Evolutionary conservation across 805 yeast species (phyloP).

Genomic region (Cyberlindnera mrakii): DNA sequence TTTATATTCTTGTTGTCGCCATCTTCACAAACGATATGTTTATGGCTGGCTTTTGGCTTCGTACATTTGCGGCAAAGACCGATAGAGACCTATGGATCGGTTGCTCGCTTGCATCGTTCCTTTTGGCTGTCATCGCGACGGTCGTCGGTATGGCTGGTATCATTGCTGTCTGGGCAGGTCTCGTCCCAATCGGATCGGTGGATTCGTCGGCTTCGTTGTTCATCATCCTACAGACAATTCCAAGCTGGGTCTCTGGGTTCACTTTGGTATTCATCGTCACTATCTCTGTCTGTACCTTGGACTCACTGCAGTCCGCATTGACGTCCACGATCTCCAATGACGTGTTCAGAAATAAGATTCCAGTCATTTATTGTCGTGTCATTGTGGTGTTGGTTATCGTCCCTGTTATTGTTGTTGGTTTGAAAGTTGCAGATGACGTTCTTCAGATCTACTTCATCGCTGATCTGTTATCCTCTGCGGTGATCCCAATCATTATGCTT

Average conservation of each 20-base stretch:
- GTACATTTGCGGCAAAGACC: slow-evolving; percentile 84
- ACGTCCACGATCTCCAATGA: slow-evolving; percentile 88
- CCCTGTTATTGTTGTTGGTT: slow-evolving; percentile 83
- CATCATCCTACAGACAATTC: slow-evolving; percentile 63
- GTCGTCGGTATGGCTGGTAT: slow-evolving; percentile 81
- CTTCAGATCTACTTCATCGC: slow-evolving; percentile 86
- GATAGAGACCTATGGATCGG: slow-evolving; percentile 73
- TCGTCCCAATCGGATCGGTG: slow-evolving; percentile 37
- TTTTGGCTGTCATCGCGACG: slow-evolving; percentile 56
- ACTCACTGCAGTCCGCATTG: slow-evolving; percentile 82
- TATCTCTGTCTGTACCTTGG: slow-evolving; percentile 84
- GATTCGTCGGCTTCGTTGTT: slow-evolving; percentile 68
- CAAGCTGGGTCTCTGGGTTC: slow-evolving; percentile 82
- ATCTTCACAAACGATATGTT: slow-evolving; percentile 87
- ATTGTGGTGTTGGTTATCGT: slow-evolving; percentile 72
- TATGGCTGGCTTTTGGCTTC: slow-evolving; percentile 87
- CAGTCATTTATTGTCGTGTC: slow-evolving; percentile 58
- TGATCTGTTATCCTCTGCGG: slow-evolving; percentile 81
- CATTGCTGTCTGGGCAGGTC: slow-evolving; percentile 86
- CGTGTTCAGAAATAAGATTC: slow-evolving; percentile 74
- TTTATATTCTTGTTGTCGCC: slow-evolving; percentile 80
- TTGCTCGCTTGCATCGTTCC: slow-evolving; percentile 65
- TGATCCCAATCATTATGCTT: slow-evolving; percentile 76
- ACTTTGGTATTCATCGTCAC: slow-evolving; percentile 67
- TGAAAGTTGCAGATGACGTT: slow-evolving; percentile 75